A percentile compares a stretch with the other conserved stretches of the same genome.
phyloP scores from a whole-genome alignment of 306 rosid genomes.

The Gastrolobium villosum region DNA sequence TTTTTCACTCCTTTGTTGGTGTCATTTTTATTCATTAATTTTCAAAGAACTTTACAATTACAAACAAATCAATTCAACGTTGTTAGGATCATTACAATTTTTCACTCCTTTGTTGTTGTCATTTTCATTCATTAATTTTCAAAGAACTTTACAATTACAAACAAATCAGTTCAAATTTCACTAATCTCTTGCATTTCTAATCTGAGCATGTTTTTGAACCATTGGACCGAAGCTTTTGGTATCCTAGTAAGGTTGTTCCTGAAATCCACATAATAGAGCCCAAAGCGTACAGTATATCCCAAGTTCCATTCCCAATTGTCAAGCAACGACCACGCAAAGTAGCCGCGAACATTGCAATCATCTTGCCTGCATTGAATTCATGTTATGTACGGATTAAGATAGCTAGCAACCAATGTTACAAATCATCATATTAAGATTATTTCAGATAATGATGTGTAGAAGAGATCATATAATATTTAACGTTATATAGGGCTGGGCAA shows the following conservation, averaged over 20 bases:
- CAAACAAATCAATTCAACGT: slow-evolving; percentile 43
- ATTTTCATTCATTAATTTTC: slow-evolving; percentile 22
- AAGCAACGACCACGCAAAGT: slow-evolving; percentile 94
- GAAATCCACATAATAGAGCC: slow-evolving; percentile 89
- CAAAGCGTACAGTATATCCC: slow-evolving; percentile 88
- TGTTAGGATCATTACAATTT: too few species aligned
- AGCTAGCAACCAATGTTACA: too few species aligned
- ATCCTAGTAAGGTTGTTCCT: slow-evolving; percentile 86
- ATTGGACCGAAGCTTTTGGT: slow-evolving; percentile 81
- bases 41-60: slow-evolving; percentile 42
- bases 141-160: slow-evolving; percentile 40
- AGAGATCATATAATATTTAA: too few species aligned
- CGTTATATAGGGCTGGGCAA: too few species aligned
- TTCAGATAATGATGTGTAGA: too few species aligned
- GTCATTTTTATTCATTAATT: slow-evolving; percentile 16
- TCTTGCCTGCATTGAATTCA: slow-evolving; percentile 68
- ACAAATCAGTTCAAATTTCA: slow-evolving; percentile 47
- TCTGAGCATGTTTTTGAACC: slow-evolving; percentile 81
- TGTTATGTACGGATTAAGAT: slow-evolving; percentile 42
- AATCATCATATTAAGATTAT: too few species aligned
- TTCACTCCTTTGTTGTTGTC: neutral
- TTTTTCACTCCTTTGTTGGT: neutral
- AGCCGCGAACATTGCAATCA: slow-evolving; percentile 78
- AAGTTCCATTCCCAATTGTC: slow-evolving; percentile 98
- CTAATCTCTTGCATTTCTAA: slow-evolving; percentile 39